Evolutionary conservation across 2,329 filamentous ascomycete genomes (phyloP), one percentile per base, ranked within the genome.

Genomic region (Cadophora luteo-olivacea): DNA sequence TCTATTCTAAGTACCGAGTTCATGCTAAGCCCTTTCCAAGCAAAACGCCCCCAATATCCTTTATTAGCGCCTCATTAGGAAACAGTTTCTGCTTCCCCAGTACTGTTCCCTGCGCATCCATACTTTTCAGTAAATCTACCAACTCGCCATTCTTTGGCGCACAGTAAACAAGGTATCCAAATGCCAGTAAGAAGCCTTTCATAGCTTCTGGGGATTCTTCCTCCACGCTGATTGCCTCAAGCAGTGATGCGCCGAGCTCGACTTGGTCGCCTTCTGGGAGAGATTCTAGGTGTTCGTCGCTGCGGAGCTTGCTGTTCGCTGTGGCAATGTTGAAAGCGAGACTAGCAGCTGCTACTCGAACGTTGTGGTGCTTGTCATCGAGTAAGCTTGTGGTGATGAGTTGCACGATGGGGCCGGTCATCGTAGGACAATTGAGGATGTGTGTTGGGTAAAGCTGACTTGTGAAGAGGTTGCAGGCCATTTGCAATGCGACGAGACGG

Each of bases 391-490:
- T 87, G 0, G 92, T 92, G 24, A 96, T 85, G 16, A 97, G 84
- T 68, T 87, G 83, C 1, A 92, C 88, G 33, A 95, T 82, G 0
- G 87, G 83, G 1, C 82, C 78, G 6, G 88, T 86, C 61, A 94
- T 79, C 25, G 74, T 64, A 1, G 80, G 79, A 54, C 86, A 81
- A 1, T 81, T 78, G 7, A 92, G 81, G 9, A 94, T 83, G 70
- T 90, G 85, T 2, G 88, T 84, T 0, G 89, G 83, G 75, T 91
- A 97, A 0, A 97, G 83, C 0, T 88, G 86, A 0, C 90, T 91
- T 0, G 88, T 90, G 81, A 97, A 97, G 52, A 97, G 83, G 75
- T 97, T 97, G 81, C 93, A 97, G 1, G 88, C 86, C 76, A 95
- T 86, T 74, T 97, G 94, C 25, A 97, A 81, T 0, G 93, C 91